Evolutionary conservation across 306 rosid genomes (phyloP).

Genomic region (Citrullus amarus): DNA sequence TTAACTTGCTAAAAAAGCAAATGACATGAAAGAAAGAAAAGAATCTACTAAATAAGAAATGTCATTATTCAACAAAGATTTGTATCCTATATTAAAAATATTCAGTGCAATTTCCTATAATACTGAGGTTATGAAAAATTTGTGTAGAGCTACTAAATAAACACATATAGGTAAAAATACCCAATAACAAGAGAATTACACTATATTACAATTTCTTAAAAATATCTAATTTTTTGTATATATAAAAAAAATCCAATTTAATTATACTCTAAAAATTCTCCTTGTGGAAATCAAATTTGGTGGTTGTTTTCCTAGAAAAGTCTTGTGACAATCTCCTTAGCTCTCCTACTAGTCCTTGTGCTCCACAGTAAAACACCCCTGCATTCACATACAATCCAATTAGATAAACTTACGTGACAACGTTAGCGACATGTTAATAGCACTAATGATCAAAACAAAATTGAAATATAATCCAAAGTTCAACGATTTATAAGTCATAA

Average conservation of each 20-base stretch:
- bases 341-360: constrained; percentile 52
- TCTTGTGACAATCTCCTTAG: constrained; percentile 53
- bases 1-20: no score
- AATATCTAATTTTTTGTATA: not conserved
- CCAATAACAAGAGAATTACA: not conserved
- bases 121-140: not conserved
- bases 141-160: not conserved
- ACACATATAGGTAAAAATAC: not conserved
- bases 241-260: not conserved
- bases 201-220: constrained; percentile 4
- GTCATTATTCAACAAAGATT: not conserved
- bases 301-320: constrained; percentile 63
- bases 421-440: no score
- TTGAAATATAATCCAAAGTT: not conserved
- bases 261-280: constrained; percentile 51
- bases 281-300: constrained; percentile 81
- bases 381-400: not conserved
- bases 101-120: not conserved
- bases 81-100: not conserved
- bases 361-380: constrained; percentile 92
- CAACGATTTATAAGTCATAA: no score
- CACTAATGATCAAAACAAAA: not conserved
- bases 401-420: not conserved
- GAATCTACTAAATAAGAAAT: not conserved
- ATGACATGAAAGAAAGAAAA: not conserved